phyloP scores from a whole-genome alignment of 306 rosid genomes.

The Cicer cuneatum region DNA sequence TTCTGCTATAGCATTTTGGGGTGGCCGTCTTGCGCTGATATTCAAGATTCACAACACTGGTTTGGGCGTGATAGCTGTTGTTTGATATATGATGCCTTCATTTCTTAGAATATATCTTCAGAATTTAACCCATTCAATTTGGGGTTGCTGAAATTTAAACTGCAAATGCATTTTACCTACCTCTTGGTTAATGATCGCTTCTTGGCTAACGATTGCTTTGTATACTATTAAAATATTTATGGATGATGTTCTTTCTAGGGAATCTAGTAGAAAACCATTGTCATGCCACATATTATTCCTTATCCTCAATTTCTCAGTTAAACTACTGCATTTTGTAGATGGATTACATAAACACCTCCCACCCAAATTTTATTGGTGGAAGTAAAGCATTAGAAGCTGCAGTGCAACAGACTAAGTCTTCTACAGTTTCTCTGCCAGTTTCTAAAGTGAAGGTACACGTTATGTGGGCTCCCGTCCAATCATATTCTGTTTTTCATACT shows the following conservation, averaged over 20 bases:
- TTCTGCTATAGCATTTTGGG: no score
- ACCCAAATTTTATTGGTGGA: slow-evolving; percentile 98
- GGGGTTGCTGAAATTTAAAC: slow-evolving; percentile 10
- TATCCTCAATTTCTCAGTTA: slow-evolving; percentile 32
- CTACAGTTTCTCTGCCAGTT: slow-evolving; percentile 59
- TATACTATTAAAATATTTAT: slow-evolving; percentile 7
- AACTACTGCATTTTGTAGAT: slow-evolving; percentile 63
- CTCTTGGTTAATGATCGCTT: background rate
- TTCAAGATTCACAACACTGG: no score
- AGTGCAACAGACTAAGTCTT: slow-evolving; percentile 67
- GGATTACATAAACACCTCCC: slow-evolving; percentile 97
- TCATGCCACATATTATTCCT: background rate
- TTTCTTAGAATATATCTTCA: slow-evolving; percentile 21
- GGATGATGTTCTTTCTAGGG: slow-evolving; percentile 2
- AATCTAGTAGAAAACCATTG: slow-evolving; percentile 16
- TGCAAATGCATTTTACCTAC: background rate
- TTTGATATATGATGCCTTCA: slow-evolving; percentile 1
- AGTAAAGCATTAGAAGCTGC: slow-evolving; percentile 85
- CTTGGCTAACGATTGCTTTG: slow-evolving; percentile 5
- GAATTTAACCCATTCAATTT: slow-evolving; percentile 1
- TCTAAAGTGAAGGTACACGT: slow-evolving; percentile 72
- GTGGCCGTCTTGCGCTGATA: no score
- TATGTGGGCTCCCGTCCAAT: slow-evolving; percentile 30
- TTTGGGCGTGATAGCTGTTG: background rate
- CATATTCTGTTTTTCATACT: slow-evolving; percentile 16